A percentile compares a stretch with the other conserved stretches of the same genome.
Conservation (phyloP, 805 yeast genomes). For the Saturnispora hagleri region DNA sequence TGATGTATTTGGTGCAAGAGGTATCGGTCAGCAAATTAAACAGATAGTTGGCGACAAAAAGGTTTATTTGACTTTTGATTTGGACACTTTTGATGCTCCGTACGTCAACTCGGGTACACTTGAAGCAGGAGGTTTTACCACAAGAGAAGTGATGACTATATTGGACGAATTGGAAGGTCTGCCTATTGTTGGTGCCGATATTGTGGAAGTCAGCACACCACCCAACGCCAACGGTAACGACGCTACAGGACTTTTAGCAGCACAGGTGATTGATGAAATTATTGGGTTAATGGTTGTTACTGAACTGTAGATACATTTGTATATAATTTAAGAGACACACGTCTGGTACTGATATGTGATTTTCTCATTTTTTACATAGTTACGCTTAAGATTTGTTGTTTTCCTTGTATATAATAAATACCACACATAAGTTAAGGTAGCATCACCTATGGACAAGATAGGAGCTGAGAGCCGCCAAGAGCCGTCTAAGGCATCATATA, state of each 20-base stretch:
- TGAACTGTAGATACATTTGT: constrained; percentile 9
- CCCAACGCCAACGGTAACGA: constrained; percentile 54
- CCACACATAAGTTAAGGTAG: background rate
- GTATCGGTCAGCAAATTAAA: constrained; percentile 30
- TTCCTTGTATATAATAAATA: too few relatives aligned
- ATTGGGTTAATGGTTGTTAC: constrained; percentile 37
- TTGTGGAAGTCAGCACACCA: constrained; percentile 61
- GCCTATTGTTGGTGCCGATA: constrained; percentile 63
- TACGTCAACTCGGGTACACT: constrained; percentile 80
- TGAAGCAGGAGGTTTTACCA: constrained; percentile 66
- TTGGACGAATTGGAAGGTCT: constrained; percentile 52
- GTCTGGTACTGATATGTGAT: background rate
- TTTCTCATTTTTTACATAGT: background rate
- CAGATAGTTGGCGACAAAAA: constrained; percentile 31
- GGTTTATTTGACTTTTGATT: constrained; percentile 39
- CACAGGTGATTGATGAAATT: constrained; percentile 48
- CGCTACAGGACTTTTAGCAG: constrained; percentile 55
- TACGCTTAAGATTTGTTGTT: background rate
- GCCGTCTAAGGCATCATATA: background rate
- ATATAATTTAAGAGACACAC: background rate
- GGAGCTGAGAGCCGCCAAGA: background rate
- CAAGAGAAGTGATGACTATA: constrained; percentile 53
- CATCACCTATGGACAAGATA: background rate
- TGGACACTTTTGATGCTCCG: constrained; percentile 62
- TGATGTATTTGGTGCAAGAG: constrained; percentile 31